These are phyloP conservation scores for Phytophthora meadii DNA, from an alignment of 352 stramenopile genomes.

Conservation along the genomic window DNA sequence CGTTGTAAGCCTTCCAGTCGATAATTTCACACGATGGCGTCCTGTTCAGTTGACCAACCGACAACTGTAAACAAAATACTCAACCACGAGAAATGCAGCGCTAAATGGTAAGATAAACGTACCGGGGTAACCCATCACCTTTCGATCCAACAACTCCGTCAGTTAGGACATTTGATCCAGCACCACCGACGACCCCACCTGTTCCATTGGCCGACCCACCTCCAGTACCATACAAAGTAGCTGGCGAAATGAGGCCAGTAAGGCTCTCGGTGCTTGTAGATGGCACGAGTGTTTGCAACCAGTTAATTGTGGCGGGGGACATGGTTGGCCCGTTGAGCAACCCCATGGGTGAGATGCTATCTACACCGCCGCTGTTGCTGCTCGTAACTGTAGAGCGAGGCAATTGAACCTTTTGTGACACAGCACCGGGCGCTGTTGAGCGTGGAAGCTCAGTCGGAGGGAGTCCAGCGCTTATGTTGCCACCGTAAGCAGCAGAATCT, in stretches of 20 bases:
- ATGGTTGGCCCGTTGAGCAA: slow-evolving; percentile 67
- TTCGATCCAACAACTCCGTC: slow-evolving; percentile 22
- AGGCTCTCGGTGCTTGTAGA: slow-evolving; percentile 72
- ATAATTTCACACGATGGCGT: slow-evolving; percentile 80
- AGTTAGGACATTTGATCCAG: slow-evolving; percentile 17
- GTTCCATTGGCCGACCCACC: slow-evolving; percentile 22
- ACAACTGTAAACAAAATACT: slow-evolving; percentile 1
- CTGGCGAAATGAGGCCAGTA: slow-evolving; percentile 64
- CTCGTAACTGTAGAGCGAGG: slow-evolving; percentile 52
- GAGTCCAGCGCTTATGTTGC: slow-evolving; percentile 3
- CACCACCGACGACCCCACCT: slow-evolving; percentile 16
- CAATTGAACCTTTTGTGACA: slow-evolving; percentile 52
- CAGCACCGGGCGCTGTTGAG: not conserved
- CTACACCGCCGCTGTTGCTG: slow-evolving; percentile 48
- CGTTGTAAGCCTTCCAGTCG: slow-evolving; percentile 89
- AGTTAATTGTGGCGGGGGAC: slow-evolving; percentile 80
- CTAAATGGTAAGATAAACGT: slow-evolving; percentile 1
- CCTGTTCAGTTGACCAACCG: slow-evolving; percentile 25
- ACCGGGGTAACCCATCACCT: slow-evolving; percentile 42
- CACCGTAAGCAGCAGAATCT: not conserved
- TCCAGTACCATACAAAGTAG: slow-evolving; percentile 41
- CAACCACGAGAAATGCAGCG: not conserved
- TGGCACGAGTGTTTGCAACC: slow-evolving; percentile 78
- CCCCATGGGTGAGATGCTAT: slow-evolving; percentile 64
- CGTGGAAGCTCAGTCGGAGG: slow-evolving; percentile 3